Evolutionary conservation across 352 stramenopile genomes (phyloP), one percentile per base, ranked within the genome.

Genomic region (Phytophthora tentaculata): DNA sequence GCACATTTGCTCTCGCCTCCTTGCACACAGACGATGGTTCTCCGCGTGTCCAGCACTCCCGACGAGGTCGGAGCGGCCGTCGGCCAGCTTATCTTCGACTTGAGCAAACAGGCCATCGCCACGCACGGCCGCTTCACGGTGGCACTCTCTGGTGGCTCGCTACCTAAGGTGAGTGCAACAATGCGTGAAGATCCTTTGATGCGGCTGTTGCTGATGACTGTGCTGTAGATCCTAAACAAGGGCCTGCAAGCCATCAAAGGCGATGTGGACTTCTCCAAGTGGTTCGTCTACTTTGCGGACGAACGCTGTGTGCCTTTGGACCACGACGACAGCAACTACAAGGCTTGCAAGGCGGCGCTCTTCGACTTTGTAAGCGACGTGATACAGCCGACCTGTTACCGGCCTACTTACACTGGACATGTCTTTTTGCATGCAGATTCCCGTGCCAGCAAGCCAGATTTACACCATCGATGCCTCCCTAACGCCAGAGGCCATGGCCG

Each of bases 241-340:
- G 83, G 86, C 4, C 72, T 97, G n/a, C 55, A 77, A 13, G 63
- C 74, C 43, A 86, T 97, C 52, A 84, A 94, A 47, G 74, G 80
- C 39, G 81, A 85, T 60, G 75, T 98, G 26, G 89, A 99, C 60
- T 99, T 97, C 74, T 84, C 89, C 50, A 98, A 98, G 66, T 99
- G 97, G 95, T 92, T 98, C 62, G 90, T 99, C n/a, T 96, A 98
- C 72, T 98, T 99, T 69, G 96, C 97, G 2, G 97, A 99, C 76
- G 98, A 99, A 79, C 92, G 97, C 64, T 99, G 94, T 65, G 98
- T 99, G 28, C 74, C 89, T 9, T 76, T 95, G 20, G 85, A 97
- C 56, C 62, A 98, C 80, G 78, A 83, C 17, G 97, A 99, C 81
- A 99, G 93, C 69, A 99, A 99, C 84, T 95, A 97, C 75, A 93